Evolutionary conservation across 2,329 filamentous ascomycete species (phyloP), one percentile per base, ranked within the genome.

Genomic region (Trichothecium roseum): DNA sequence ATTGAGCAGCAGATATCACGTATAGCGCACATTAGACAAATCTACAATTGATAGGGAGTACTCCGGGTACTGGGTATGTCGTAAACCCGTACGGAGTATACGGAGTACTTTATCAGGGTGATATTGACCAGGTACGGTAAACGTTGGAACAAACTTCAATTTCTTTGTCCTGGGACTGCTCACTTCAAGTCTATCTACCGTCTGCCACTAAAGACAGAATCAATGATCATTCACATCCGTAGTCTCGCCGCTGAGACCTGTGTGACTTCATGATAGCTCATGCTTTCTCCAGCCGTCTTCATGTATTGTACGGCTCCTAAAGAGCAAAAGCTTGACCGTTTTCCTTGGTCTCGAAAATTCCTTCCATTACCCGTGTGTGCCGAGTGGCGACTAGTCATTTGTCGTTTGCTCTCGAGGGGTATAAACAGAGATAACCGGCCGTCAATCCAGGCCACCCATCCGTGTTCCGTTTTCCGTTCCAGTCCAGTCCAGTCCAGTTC

Each of bases 161-260:
- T 54, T 57, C 59, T 59, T 61, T 57, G 27, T 40, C 40, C 56
- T 49, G 48, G 52, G 55, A 59, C 51, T 60, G 56, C 57, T 62
- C 55, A 60, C 56, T 62, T 53, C 55, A 47, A 52, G 45, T 50
- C 48, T 50, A 24, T 6, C 20, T 24, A 24, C 20, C 20, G 6
- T 24, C 20, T 24, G 6, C 20, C 20, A 24, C 20, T 24, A 24
- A 24, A 24, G 20, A 24, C 20, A 24, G 20, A 6, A 24, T 24
- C 20, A 24, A 24, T 24, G 20, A 24, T 24, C 20, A 24, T 24
- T 24, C 20, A 6, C 20, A 24, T 10, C 6, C 32, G 6, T 24
- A 10, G 20, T 10, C 20, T 24, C 20, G 20, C 20, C 10, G 6
- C n/a, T 10, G 20, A 24, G 28, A 7, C n/a, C 28, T 17, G 28